phyloP scores from a whole-genome alignment of 257 asterid species.

The Vinca minor region DNA sequence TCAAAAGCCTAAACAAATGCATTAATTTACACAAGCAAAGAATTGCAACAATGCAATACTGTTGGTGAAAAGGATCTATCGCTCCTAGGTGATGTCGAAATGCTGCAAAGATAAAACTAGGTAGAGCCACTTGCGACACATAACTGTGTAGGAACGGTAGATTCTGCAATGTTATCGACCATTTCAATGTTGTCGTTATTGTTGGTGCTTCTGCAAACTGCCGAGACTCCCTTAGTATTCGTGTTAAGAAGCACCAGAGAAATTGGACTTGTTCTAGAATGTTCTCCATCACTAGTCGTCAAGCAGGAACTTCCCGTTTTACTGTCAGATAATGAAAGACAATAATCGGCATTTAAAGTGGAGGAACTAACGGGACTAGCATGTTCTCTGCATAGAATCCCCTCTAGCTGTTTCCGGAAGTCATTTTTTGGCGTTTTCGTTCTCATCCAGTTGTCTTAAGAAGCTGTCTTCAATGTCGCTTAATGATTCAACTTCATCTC shows the following conservation, averaged over 20 bases:
- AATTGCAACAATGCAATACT: no score
- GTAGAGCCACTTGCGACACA: constrained; percentile 11
- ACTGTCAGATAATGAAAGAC: constrained; percentile 36
- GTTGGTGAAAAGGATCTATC: neutral
- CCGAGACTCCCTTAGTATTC: constrained; percentile 10
- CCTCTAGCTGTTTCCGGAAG: constrained; percentile 67
- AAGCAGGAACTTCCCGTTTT: constrained; percentile 41
- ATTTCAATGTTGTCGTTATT: constrained; percentile 19
- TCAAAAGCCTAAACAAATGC: constrained; percentile 20
- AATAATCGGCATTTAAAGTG: constrained; percentile 38
- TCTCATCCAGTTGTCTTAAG: constrained; percentile 62
- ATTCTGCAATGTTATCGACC: constrained; percentile 24
- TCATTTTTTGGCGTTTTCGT: constrained; percentile 69
- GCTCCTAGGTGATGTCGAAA: constrained; percentile 16
- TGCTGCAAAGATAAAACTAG: constrained; percentile 13
- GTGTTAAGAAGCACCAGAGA: constrained; percentile 12
- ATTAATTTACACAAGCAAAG: constrained; percentile 45
- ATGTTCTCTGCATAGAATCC: constrained; percentile 47
- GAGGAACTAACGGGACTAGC: constrained; percentile 36
- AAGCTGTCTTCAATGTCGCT: constrained; percentile 73
- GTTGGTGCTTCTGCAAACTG: constrained; percentile 14
- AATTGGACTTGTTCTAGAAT: constrained; percentile 31
- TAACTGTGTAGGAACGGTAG: constrained; percentile 19
- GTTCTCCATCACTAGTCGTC: constrained; percentile 60
- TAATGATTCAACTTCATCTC: constrained; percentile 54